phyloP scores from a whole-genome alignment of 305 asterid species.

The Fraxinus platypoda region DNA sequence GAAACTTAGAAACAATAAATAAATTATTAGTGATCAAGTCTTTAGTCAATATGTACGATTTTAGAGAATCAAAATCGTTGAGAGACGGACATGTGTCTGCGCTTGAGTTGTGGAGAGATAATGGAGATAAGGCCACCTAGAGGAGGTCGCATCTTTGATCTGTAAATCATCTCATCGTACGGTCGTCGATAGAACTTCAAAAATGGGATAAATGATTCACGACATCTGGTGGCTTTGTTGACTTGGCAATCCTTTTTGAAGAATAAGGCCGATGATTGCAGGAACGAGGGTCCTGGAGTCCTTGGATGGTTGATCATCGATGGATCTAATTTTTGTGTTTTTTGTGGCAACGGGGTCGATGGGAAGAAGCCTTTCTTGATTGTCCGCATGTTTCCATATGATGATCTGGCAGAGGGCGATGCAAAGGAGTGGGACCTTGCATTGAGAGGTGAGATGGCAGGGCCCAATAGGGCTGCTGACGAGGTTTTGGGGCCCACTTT shows the following conservation, averaged over 20 bases:
- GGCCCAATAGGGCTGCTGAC: constrained; percentile 36
- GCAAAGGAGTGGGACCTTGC: constrained; percentile 88
- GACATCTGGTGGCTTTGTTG: constrained; percentile 38
- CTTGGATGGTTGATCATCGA: constrained; percentile 55
- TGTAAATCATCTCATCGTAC: constrained; percentile 82
- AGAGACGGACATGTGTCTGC: constrained; percentile 67
- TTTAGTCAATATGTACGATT: constrained; percentile 23
- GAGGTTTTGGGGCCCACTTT: constrained; percentile 56
- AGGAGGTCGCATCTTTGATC: constrained; percentile 90
- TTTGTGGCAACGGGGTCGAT: constrained; percentile 86
- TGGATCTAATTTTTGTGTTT: constrained; percentile 53
- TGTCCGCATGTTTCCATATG: constrained; percentile 38
- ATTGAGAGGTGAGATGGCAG: constrained; percentile 72
- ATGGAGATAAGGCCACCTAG: constrained; percentile 84
- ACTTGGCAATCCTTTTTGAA: constrained; percentile 49
- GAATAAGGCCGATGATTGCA: constrained; percentile 75
- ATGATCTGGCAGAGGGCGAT: constrained; percentile 60
- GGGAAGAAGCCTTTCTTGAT: constrained; percentile 63
- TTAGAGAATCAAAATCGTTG: constrained; percentile 55
- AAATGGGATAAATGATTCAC: constrained; percentile 54
- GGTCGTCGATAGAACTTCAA: constrained; percentile 75
- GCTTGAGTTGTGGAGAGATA: constrained; percentile 65
- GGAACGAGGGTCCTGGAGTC: constrained; percentile 77
- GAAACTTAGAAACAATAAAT: constrained; percentile 24
- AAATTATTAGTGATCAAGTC: constrained; percentile 27